A percentile compares a stretch with the other conserved stretches of the same genome.
Conservation (phyloP, 2,329 filamentous ascomycete species). For the Sclerotinia nivalis region DNA sequence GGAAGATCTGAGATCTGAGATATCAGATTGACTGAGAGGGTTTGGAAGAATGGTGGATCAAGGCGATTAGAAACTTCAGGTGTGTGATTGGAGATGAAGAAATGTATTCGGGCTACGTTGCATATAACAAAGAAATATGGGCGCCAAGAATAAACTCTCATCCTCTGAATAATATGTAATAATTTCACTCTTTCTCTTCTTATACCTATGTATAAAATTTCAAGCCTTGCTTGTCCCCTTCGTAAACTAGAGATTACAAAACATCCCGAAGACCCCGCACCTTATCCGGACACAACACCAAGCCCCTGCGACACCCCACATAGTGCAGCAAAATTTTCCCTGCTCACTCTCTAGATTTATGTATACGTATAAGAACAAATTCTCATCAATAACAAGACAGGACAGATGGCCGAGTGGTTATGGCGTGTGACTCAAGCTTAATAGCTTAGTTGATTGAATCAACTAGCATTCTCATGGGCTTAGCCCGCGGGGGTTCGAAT, state of each 20-base stretch:
- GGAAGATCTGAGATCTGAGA: not conserved
- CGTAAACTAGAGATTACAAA: not conserved
- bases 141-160: not conserved
- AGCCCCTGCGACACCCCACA: slow-evolving; percentile 2
- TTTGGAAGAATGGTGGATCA: not conserved
- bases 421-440: slow-evolving; percentile 25
- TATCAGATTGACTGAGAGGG: no score
- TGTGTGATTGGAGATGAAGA: not conserved
- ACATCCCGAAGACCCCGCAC: not conserved
- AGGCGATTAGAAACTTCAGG: not conserved
- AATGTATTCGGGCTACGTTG: not conserved
- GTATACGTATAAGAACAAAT: rapidly evolving
- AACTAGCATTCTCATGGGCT: slow-evolving; percentile 23
- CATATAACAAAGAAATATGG: not conserved
- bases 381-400: not conserved
- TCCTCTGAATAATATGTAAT: not conserved
- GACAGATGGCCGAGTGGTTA: slow-evolving; percentile 27
- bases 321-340: not conserved
- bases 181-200: not conserved
- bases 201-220: not conserved
- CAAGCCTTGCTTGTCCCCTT: not conserved
- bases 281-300: not conserved
- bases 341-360: rapidly evolving
- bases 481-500: slow-evolving; percentile 26
- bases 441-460: slow-evolving; percentile 1